Conservation (phyloP, 345 rosid genomes). For the Rhodamnia argentea region DNA sequence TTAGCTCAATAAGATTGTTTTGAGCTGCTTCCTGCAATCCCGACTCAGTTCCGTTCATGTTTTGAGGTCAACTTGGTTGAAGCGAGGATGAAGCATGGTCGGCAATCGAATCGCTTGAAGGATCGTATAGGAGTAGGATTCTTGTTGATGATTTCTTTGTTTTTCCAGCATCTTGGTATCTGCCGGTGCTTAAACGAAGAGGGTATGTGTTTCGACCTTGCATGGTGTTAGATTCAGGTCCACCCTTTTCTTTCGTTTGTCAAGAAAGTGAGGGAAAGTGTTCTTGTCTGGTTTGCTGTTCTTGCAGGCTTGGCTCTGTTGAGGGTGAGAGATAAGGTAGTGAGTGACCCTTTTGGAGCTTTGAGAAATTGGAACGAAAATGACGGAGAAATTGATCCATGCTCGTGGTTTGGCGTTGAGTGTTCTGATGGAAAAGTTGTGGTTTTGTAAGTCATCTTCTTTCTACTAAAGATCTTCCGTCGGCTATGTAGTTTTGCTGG, state of each 20-base stretch:
- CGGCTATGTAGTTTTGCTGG: background rate
- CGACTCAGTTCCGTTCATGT: background rate
- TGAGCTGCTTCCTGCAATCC: background rate
- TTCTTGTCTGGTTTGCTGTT: background rate
- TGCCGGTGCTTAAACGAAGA: slow-evolving; percentile 45
- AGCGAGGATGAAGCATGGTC: slow-evolving; percentile 12
- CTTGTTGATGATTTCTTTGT: slow-evolving; percentile 12
- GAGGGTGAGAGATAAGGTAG: slow-evolving; percentile 26
- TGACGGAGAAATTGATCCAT: slow-evolving; percentile 26
- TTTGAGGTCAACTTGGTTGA: background rate
- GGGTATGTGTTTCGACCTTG: slow-evolving; percentile 25
- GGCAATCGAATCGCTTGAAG: slow-evolving; percentile 21
- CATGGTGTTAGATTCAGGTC: background rate
- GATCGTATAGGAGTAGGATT: slow-evolving; percentile 1
- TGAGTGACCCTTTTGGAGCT: slow-evolving; percentile 38
- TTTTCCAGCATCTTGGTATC: slow-evolving; percentile 13
- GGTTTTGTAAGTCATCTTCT: slow-evolving; percentile 22
- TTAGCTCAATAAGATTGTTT: background rate
- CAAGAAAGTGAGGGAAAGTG: slow-evolving; percentile 1
- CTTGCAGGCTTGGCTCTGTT: slow-evolving; percentile 35
- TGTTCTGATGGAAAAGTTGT: slow-evolving; percentile 39
- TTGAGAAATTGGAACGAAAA: slow-evolving; percentile 26
- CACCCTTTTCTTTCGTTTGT: background rate
- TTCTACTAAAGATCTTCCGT: background rate
- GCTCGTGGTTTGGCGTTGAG: slow-evolving; percentile 44